Evolutionary conservation across 2,329 filamentous ascomycete species (phyloP).

Genomic region (Trematosphaeria pertusa): DNA sequence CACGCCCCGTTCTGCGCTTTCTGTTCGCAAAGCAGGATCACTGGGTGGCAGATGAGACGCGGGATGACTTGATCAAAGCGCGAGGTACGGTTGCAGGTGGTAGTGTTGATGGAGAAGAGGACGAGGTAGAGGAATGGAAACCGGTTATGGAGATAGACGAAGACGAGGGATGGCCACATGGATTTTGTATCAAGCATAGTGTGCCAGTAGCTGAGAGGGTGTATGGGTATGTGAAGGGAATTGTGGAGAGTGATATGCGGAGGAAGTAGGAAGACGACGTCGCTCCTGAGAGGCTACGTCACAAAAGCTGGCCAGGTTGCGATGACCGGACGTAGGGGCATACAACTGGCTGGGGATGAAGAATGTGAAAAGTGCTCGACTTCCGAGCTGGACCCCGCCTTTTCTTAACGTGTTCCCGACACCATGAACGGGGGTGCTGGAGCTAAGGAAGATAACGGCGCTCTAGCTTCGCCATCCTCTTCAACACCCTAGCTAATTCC

Average conservation of each 20-base stretch:
- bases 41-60: constrained; percentile 66
- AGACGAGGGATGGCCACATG: constrained; percentile 62
- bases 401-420: too few relatives aligned
- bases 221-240: constrained; percentile 55
- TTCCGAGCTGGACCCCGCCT: too few relatives aligned
- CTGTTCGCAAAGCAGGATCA: constrained; percentile 67
- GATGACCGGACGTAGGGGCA: too few relatives aligned
- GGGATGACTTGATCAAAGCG: constrained; percentile 60
- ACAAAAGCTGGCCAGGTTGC: too few relatives aligned
- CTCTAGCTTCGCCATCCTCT: too few relatives aligned
- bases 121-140: constrained; percentile 46
- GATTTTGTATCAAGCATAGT: constrained; percentile 62
- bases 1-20: constrained; percentile 60
- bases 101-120: constrained; percentile 20
- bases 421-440: too few relatives aligned
- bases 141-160: constrained; percentile 64
- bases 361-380: too few relatives aligned
- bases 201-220: constrained; percentile 60
- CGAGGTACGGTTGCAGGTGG: constrained; percentile 37
- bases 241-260: constrained; percentile 38
- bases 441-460: too few relatives aligned
- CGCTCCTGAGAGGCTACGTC: too few relatives aligned
- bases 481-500: too few relatives aligned
- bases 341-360: too few relatives aligned
- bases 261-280: too few relatives aligned